Evolutionary conservation across 192 early-diverging fungal species (phyloP), one percentile per base, ranked within the genome.

Genomic region (Paraglomus brasilianum): DNA sequence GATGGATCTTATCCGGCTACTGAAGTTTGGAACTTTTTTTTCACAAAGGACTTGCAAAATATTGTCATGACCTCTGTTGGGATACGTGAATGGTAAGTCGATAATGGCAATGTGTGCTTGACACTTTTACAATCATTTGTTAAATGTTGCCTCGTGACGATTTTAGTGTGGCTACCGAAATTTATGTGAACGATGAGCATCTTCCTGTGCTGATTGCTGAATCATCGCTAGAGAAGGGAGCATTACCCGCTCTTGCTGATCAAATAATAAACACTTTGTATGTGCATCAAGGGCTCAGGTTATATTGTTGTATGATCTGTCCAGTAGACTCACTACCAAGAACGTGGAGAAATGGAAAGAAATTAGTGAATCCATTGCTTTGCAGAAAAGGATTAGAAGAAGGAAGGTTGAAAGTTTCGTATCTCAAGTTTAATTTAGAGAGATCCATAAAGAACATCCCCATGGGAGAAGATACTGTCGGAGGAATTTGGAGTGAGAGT

Each of bases 181-280:
- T 89, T 49, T 74, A 77, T 40, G 72, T 88, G 39, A 88, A 91
- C 64, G 86, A 87, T 50, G 86, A 92, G 50, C 82, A 88, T 67
- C 77, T 94, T 41, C 90, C 91, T 9, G 86, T 94, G 30, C 72
- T 93, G 40, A 78, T 87, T 0, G 80, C 82, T 30, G 92, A 94
- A 76, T 81, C 88, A 39, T 56, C 77, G 21, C 78, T 72, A 42
- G 77, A 77, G 42, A 70, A 78, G 47, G 77, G 75, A 22, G 82
- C 81, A 36, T 71, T 86, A 36, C 74, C 81, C 5, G 77, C 75
- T 8, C 69, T 91, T 38, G 83, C 85, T 8, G 81, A 85, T 45
- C 77, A 87, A 43, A 75, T 90, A 0, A 77, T 77, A 43, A 72
- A 79, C 5, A 78, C 82, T 5, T 77, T 92, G 52, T 51, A 82